These are phyloP conservation scores for Fusarium guadeloupense DNA, from an alignment of 2,329 filamentous ascomycete genomes.

Conservation along the genomic window DNA sequence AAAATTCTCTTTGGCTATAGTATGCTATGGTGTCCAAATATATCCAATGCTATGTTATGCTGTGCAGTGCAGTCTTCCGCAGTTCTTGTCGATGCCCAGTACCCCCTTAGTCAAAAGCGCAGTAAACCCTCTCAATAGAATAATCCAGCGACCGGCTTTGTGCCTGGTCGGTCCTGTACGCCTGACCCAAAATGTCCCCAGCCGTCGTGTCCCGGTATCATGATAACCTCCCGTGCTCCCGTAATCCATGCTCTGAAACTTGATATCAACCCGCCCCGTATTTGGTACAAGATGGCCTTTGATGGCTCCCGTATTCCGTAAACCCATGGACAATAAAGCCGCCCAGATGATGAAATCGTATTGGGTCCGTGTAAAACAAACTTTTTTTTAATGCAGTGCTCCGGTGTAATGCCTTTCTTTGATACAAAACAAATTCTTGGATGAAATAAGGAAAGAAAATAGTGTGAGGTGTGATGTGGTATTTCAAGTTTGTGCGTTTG, in stretches of 20 bases:
- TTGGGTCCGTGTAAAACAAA: conserved; percentile 40
- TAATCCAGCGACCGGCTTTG: conserved; percentile 37
- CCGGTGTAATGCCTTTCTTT: conserved; percentile 58
- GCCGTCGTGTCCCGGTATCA: conserved; percentile 47
- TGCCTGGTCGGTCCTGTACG: conserved; percentile 42
- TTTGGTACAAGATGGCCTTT: conserved; percentile 46
- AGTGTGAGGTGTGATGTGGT: conserved; percentile 34
- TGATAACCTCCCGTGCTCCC: conserved; percentile 46
- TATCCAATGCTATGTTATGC: conserved; percentile 39
- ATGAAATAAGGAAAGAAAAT: conserved; percentile 34
- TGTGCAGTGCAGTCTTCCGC: conserved; percentile 44
- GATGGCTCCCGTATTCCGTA: conserved; percentile 38
- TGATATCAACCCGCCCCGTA: conserved; percentile 45
- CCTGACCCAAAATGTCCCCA: conserved; percentile 38
- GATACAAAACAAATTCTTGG: conserved; percentile 53
- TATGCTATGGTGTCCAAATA: conserved; percentile 44
- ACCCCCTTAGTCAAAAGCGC: conserved; percentile 33
- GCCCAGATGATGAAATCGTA: conserved; percentile 38
- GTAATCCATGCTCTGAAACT: conserved; percentile 49
- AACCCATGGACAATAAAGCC: conserved; percentile 39
- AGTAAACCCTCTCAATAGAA: conserved; percentile 37
- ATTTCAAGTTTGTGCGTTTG: conserved; percentile 28
- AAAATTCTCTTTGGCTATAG: conserved; percentile 41
- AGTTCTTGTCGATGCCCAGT: conserved; percentile 40
- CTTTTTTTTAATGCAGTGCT: conserved; percentile 61